Conservation (phyloP, 23 red algal genomes). For the Chondrus crispus region DNA sequence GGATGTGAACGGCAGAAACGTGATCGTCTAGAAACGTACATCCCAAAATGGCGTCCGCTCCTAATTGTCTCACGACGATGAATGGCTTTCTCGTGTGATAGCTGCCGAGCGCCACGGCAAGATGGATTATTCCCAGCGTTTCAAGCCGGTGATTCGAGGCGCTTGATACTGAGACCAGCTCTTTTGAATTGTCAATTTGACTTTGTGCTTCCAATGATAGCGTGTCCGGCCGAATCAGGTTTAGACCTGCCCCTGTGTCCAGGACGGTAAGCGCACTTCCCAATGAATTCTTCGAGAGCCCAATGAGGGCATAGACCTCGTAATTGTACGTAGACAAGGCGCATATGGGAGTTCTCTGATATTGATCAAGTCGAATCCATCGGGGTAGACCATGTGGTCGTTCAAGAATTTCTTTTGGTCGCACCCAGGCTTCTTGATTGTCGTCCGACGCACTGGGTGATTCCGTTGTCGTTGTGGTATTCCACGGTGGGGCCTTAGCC, state of each 20-base stretch:
- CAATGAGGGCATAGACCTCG: background rate
- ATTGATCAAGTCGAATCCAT: background rate
- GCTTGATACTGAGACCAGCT: background rate
- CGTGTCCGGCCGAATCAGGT: background rate
- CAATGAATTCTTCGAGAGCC: background rate
- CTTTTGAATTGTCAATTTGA: background rate
- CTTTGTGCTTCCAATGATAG: background rate
- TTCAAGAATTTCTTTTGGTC: no score
- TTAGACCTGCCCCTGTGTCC: background rate
- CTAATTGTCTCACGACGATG: background rate
- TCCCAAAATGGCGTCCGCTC: background rate
- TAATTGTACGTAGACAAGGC: background rate
- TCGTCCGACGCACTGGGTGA: no score
- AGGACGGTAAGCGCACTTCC: background rate
- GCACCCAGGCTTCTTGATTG: no score
- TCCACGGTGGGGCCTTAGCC: no score
- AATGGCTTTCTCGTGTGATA: background rate
- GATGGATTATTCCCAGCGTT: background rate
- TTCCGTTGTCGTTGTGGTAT: no score
- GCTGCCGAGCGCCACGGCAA: background rate
- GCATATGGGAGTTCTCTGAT: background rate
- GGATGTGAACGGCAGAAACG: background rate
- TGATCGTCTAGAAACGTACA: background rate
- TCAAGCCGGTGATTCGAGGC: background rate
- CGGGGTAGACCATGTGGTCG: background rate